Base-by-base conservation (phyloP, 805 yeast genomes). In the Ogataea paradorogensis region DNA sequence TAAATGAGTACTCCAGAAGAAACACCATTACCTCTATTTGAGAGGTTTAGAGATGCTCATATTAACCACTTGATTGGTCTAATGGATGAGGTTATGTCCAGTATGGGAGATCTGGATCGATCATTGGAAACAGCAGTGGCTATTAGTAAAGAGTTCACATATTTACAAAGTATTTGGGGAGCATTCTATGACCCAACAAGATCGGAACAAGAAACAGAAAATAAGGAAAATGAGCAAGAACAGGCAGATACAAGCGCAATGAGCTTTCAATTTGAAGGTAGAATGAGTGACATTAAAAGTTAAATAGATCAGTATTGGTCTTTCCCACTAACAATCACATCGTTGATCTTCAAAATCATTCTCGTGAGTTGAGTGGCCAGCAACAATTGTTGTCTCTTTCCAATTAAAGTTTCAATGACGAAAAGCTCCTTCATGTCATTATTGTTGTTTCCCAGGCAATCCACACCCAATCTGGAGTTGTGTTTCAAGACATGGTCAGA, bases 351-450 rank as follows among this genome's bases (percentile, higher is more conserved):
- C 61, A 93, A 75, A 48, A 93, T 89, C 99, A 93, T 93, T 70
- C 99, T 80, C 42, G 97, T 89, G 62, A 93, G 76, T 69, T 93
- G 99, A 10, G 99, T 93, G 33, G 99, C 99, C 63, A 93, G 74
- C 61, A 87, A 69, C 51, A 93, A 76, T 68, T 93, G 99, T 66
- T 93, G 98, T 64, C 87, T 89, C 74, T 93, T 93, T 58, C 99
- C 97, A 54, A 93, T 90, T 61, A 88, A 79, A 40, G 99, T 98
- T 65, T 93, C 99, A 53, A 93, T 89, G 34, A 93, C 96, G 62
- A 91, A 93, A 57, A 85, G 71, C 57, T 89, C 88, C 61, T 82
- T 85, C 99, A 93, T 93, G 64, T 93, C 95, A 61, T 82, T 87
- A 34, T 85, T 78, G 35, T 93, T 93, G 51, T 73, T 75, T 48